These are phyloP conservation scores for Aspergillaceae sp. DNA, from an alignment of 2,329 filamentous ascomycete genomes.

Conservation along the genomic window DNA sequence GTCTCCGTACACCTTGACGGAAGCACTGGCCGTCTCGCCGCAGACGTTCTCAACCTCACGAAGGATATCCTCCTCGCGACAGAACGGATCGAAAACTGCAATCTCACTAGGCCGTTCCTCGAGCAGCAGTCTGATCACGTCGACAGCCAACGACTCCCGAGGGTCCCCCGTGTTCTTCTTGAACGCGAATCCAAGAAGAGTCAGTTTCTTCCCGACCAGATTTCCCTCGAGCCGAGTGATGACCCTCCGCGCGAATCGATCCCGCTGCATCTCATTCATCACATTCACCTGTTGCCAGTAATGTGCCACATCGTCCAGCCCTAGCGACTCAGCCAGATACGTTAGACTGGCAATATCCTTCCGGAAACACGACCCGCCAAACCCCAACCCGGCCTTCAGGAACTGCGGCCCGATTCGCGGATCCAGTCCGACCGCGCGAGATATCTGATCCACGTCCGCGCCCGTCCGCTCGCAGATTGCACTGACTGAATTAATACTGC, in stretches of 20 bases:
- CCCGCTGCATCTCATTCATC: conserved; percentile 68
- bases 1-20: conserved; percentile 34
- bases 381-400: conserved; percentile 66
- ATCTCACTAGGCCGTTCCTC: conserved; percentile 57
- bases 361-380: conserved; percentile 73
- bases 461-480: conserved; percentile 69
- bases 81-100: conserved; percentile 58
- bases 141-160: conserved; percentile 60
- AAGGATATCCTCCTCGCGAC: conserved; percentile 30
- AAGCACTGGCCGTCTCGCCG: conserved; percentile 14
- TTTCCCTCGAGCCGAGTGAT: conserved; percentile 61
- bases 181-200: conserved; percentile 67
- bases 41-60: conserved; percentile 28
- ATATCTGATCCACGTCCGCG: conserved; percentile 66
- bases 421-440: conserved; percentile 59
- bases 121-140: conserved; percentile 57
- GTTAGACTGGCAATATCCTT: conserved; percentile 69
- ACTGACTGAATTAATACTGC: conserved; percentile 72
- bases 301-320: conserved; percentile 60
- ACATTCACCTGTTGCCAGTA: conserved; percentile 68
- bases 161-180: conserved; percentile 74
- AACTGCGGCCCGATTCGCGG: conserved; percentile 64
- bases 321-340: conserved; percentile 63
- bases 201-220: conserved; percentile 60
- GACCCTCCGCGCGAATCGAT: conserved; percentile 59